Percentiles rank a stretch among this genome's conserved stretches.
Evolutionary conservation across 257 asterid genomes (phyloP).

Genomic region (Galeopsis tetrahit): DNA sequence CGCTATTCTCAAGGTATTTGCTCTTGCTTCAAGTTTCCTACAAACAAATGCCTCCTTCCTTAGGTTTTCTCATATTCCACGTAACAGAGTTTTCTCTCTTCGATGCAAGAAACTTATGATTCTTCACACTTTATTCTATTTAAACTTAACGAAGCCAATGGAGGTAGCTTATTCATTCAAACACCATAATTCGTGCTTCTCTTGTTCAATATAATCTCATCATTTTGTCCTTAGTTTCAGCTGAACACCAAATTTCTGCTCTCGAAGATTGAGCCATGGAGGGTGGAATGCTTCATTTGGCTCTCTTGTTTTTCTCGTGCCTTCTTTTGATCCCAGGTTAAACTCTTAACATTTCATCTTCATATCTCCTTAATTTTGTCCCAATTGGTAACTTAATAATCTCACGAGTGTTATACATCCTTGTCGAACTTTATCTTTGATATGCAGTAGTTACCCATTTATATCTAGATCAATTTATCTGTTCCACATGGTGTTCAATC

Average conservation of each 20-base stretch:
- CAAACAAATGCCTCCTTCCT: slow-evolving; percentile 63
- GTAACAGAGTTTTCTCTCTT: slow-evolving; percentile 41
- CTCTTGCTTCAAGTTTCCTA: slow-evolving; percentile 61
- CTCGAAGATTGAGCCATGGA: slow-evolving; percentile 37
- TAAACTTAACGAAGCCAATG: slow-evolving; percentile 36
- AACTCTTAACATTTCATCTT: background rate
- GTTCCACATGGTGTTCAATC: too few relatives aligned
- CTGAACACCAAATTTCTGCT: slow-evolving; percentile 29
- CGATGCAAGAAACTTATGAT: slow-evolving; percentile 65
- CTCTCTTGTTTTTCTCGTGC: slow-evolving; percentile 45
- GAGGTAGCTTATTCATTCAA: slow-evolving; percentile 47
- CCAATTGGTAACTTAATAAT: too few relatives aligned
- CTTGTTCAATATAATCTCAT: slow-evolving; percentile 7
- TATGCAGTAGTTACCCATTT: background rate
- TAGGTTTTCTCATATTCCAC: slow-evolving; percentile 71
- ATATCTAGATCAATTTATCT: background rate
- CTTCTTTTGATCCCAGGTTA: slow-evolving; percentile 55
- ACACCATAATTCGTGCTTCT: slow-evolving; percentile 33
- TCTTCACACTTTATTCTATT: slow-evolving; percentile 52
- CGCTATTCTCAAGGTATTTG: slow-evolving; percentile 74
- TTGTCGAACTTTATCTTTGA: background rate
- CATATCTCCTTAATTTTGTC: background rate
- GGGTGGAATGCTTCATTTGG: slow-evolving; percentile 32
- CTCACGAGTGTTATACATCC: background rate
- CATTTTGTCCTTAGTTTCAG: background rate